phyloP scores from a whole-genome alignment of 306 rosid genomes.

The Malus sieversii region DNA sequence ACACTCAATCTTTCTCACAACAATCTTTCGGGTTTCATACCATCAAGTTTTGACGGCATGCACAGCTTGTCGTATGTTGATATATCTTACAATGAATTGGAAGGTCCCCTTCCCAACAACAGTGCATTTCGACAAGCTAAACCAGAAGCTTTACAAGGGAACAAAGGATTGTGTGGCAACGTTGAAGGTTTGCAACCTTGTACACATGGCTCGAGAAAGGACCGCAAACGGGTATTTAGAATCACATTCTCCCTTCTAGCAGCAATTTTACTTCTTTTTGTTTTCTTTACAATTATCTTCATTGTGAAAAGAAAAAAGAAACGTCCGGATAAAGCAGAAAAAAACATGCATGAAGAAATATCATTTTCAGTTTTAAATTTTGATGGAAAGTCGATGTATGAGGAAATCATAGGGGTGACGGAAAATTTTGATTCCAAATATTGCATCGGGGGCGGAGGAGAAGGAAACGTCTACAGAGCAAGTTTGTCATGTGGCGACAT shows the following conservation, averaged over 20 bases:
- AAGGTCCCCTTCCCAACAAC: not conserved
- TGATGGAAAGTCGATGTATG: constrained; percentile 1
- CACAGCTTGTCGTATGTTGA: not conserved
- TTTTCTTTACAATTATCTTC: not conserved
- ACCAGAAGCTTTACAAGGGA: not conserved
- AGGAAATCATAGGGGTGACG: constrained; percentile 5
- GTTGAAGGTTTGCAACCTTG: not conserved
- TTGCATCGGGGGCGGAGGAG: constrained; percentile 10
- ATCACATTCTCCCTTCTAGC: not conserved
- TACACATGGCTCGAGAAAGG: not conserved
- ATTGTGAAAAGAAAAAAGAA: not conserved
- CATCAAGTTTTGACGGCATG: not conserved
- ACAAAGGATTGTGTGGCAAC: not conserved
- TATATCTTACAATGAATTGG: not conserved
- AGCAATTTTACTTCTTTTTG: not conserved
- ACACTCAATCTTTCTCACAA: constrained; percentile 26
- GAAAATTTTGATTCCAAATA: not conserved
- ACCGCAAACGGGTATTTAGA: not conserved
- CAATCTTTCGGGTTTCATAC: constrained; percentile 20
- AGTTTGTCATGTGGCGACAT: not conserved
- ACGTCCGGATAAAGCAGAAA: not conserved
- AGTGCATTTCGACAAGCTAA: not conserved
- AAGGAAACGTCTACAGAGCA: constrained; percentile 9
- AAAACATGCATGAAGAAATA: not conserved
- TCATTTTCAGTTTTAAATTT: not conserved